Conservation (phyloP, 2,329 filamentous ascomycete species). For the Exophiala oligosperma region DNA sequence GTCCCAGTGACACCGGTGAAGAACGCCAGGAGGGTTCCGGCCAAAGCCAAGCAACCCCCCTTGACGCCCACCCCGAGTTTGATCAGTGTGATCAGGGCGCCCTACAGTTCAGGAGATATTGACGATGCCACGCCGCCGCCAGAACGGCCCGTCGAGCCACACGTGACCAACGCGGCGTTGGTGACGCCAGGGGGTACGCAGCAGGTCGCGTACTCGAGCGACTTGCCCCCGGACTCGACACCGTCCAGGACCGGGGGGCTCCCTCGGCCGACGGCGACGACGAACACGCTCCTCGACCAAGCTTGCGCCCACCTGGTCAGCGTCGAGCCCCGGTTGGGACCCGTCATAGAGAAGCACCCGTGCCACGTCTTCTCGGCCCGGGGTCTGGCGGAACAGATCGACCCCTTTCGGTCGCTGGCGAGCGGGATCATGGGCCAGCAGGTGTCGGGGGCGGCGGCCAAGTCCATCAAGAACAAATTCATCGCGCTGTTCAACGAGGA, state of each 20-base stretch:
- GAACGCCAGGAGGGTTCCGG: slow-evolving; percentile 31
- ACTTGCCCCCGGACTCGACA: slow-evolving; percentile 36
- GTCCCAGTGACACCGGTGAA: slow-evolving; percentile 33
- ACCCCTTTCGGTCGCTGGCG: slow-evolving; percentile 81
- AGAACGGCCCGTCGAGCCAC: slow-evolving; percentile 48
- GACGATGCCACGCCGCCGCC: slow-evolving; percentile 41
- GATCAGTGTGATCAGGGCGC: slow-evolving; percentile 48
- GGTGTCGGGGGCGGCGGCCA: slow-evolving; percentile 88
- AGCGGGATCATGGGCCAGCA: slow-evolving; percentile 95
- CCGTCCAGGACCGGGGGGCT: slow-evolving; percentile 41
- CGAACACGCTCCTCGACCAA: slow-evolving; percentile 69
- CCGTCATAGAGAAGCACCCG: slow-evolving; percentile 70
- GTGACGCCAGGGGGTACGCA: slow-evolving; percentile 49
- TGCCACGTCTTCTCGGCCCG: slow-evolving; percentile 79
- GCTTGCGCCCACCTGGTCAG: slow-evolving; percentile 73
- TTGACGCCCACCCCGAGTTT: slow-evolving; percentile 52
- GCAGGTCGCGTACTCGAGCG: slow-evolving; percentile 49
- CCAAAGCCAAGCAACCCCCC: slow-evolving; percentile 38
- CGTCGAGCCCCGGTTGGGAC: slow-evolving; percentile 70
- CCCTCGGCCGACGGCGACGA: slow-evolving; percentile 56
- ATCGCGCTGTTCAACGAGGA: slow-evolving; percentile 65
- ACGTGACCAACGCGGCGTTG: slow-evolving; percentile 49
- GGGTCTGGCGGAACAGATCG: slow-evolving; percentile 78
- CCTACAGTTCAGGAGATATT: slow-evolving; percentile 43
- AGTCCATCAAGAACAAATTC: slow-evolving; percentile 85